Percentiles rank a stretch among this genome's conserved stretches.
phyloP scores from a whole-genome alignment of 148 eudicot genomes.

The Silene uniflora region DNA sequence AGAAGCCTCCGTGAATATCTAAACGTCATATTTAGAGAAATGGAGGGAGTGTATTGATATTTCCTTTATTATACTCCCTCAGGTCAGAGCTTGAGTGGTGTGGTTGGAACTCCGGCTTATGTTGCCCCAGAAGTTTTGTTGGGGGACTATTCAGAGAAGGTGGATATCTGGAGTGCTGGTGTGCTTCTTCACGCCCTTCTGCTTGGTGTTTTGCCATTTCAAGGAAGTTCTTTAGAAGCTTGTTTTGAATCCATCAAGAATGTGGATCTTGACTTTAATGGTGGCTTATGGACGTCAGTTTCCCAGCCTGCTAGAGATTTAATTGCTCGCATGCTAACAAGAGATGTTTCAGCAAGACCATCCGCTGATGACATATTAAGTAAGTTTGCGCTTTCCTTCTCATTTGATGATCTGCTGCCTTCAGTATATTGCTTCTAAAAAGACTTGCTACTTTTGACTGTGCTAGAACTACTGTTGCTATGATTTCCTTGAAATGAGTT shows the following conservation, averaged over 20 bases:
- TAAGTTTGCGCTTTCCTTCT: slow-evolving; percentile 28
- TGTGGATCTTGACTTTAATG: slow-evolving; percentile 36
- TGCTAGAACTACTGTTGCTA: too few species aligned
- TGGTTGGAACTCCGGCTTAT: slow-evolving; percentile 60
- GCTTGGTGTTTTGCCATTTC: slow-evolving; percentile 47
- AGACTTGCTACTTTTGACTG: neutral
- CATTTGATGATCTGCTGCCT: neutral
- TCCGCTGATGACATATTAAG: slow-evolving; percentile 48
- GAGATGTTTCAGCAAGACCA: slow-evolving; percentile 41
- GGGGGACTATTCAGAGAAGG: slow-evolving; percentile 51
- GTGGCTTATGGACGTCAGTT: slow-evolving; percentile 37
- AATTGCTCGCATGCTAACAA: slow-evolving; percentile 46
- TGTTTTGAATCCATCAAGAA: slow-evolving; percentile 50
- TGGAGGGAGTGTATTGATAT: neutral
- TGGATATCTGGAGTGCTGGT: slow-evolving; percentile 61
- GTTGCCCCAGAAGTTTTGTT: slow-evolving; percentile 53
- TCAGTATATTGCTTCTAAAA: neutral
- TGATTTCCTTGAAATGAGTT: neutral
- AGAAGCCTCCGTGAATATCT: neutral
- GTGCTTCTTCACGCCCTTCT: slow-evolving; percentile 48
- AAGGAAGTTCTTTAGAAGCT: slow-evolving; percentile 40
- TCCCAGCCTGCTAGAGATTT: slow-evolving; percentile 52
- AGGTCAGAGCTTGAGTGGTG: slow-evolving; percentile 51
- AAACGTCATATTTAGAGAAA: neutral
- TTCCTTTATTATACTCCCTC: slow-evolving; percentile 13